Conservation (phyloP, 768 basidiomycete species). For the Jaapia argillacea region DNA sequence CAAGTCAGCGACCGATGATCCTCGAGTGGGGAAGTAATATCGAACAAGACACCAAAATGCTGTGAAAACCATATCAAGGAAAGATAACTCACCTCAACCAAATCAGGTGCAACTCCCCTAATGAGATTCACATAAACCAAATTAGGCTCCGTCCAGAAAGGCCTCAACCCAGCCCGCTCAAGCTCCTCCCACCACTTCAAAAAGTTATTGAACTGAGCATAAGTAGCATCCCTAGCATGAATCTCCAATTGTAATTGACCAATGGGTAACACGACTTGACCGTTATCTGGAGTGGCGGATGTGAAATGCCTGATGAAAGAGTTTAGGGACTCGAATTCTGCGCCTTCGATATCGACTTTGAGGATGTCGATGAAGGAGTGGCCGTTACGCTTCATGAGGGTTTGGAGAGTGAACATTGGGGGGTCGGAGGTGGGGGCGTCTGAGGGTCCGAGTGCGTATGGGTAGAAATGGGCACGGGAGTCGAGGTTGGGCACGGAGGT, state of each 20-base stretch:
- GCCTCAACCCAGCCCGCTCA: slow-evolving; percentile 35
- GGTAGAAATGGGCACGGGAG: slow-evolving; percentile 31
- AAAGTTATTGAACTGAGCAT: slow-evolving; percentile 21
- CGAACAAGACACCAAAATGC: background rate
- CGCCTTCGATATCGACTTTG: slow-evolving; percentile 39
- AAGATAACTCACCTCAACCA: slow-evolving; percentile 19
- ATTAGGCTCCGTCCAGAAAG: slow-evolving; percentile 36
- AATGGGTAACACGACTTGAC: slow-evolving; percentile 26
- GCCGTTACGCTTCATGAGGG: slow-evolving; percentile 34
- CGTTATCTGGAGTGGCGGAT: slow-evolving; percentile 12
- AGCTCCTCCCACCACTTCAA: slow-evolving; percentile 36
- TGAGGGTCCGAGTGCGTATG: slow-evolving; percentile 27
- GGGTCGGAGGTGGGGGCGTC: slow-evolving; percentile 25
- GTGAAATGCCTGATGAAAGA: slow-evolving; percentile 28
- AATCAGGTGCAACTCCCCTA: slow-evolving; percentile 14
- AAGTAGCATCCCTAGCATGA: slow-evolving; percentile 19
- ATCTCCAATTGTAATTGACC: slow-evolving; percentile 39
- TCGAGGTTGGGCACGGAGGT: slow-evolving; percentile 16
- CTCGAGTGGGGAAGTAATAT: too few relatives aligned
- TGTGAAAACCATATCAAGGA: background rate
- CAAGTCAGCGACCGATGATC: too few relatives aligned
- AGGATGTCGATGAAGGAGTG: slow-evolving; percentile 30
- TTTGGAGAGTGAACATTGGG: slow-evolving; percentile 35
- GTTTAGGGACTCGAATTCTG: slow-evolving; percentile 33
- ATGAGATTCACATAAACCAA: slow-evolving; percentile 21